These are phyloP conservation scores for Pichia manshurica DNA, from an alignment of 805 yeast genomes.

Conservation along the genomic window DNA sequence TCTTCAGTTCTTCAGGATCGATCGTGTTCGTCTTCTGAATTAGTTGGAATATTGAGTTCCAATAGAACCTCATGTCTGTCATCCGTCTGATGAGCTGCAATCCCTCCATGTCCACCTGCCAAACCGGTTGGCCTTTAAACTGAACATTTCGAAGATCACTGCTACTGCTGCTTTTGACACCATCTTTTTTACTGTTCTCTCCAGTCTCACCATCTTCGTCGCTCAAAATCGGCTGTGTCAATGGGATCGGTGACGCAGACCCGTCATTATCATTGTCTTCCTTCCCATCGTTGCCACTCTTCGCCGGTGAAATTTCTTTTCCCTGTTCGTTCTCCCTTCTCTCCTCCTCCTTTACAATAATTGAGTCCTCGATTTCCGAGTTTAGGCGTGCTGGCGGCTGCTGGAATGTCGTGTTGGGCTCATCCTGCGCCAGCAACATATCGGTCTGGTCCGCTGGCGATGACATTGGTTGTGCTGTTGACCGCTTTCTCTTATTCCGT, in stretches of 20 bases:
- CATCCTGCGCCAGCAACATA: neutral
- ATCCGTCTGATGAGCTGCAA: neutral
- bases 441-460: constrained; percentile 21
- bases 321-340: neutral
- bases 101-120: neutral
- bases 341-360: neutral
- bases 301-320: neutral
- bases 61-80: constrained; percentile 3
- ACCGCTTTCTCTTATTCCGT: too few relatives aligned
- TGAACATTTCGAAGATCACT: neutral
- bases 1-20: neutral
- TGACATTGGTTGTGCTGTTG: constrained; percentile 10
- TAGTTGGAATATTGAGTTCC: neutral
- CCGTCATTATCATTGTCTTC: too few relatives aligned
- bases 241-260: neutral
- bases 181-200: neutral
- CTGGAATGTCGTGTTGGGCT: neutral
- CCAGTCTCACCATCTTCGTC: neutral
- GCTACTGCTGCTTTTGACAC: neutral
- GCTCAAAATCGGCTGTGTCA: neutral
- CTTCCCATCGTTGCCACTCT: neutral
- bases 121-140: constrained; percentile 11
- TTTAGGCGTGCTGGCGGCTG: neutral
- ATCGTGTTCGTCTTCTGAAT: neutral
- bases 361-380: neutral